Evolutionary conservation across 805 yeast species (phyloP).

Genomic region (Candida andamanensis): DNA sequence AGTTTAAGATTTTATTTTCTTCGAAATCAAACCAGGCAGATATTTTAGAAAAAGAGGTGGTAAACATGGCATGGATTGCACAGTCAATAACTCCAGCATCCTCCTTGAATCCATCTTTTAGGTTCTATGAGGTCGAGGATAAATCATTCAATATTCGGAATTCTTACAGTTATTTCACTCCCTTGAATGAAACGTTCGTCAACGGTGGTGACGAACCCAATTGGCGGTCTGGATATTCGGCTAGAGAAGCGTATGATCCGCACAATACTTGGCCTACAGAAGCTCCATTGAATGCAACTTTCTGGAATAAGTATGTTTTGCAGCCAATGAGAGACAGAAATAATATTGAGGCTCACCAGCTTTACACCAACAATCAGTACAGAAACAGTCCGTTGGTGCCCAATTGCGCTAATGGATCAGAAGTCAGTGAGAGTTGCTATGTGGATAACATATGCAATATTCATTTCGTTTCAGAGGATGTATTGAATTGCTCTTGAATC

Average conservation of each 20-base stretch:
- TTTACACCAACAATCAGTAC: conserved; percentile 42
- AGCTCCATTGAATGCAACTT: conserved; percentile 61
- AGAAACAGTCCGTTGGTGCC: conserved; percentile 40
- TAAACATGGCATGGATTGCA: conserved; percentile 57
- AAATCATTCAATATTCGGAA: conserved; percentile 57
- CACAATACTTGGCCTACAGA: conserved; percentile 51
- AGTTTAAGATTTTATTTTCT: conserved; percentile 54
- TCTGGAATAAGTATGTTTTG: conserved; percentile 39
- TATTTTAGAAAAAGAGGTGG: conserved; percentile 14
- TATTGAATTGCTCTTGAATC: too few species aligned
- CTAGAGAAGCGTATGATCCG: conserved; percentile 54
- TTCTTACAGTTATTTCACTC: conserved; percentile 53
- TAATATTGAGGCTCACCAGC: conserved; percentile 42
- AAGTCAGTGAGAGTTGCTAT: conserved; percentile 17
- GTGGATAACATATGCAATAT: conserved; percentile 18
- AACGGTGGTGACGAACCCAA: conserved; percentile 52
- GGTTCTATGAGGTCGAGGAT: conserved; percentile 63
- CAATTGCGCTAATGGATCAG: conserved; percentile 34
- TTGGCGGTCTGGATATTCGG: conserved; percentile 62
- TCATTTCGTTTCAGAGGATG: conserved; percentile 2
- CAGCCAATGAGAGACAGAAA: conserved; percentile 35
- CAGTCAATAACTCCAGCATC: conserved; percentile 61
- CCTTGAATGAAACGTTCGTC: conserved; percentile 50
- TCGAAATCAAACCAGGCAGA: conserved; percentile 29
- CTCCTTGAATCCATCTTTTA: conserved; percentile 64